Percentiles rank a stretch among this genome's conserved stretches.
Evolutionary conservation across 2,329 filamentous ascomycete genomes (phyloP).

Genomic region (Blastomyces percursus): DNA sequence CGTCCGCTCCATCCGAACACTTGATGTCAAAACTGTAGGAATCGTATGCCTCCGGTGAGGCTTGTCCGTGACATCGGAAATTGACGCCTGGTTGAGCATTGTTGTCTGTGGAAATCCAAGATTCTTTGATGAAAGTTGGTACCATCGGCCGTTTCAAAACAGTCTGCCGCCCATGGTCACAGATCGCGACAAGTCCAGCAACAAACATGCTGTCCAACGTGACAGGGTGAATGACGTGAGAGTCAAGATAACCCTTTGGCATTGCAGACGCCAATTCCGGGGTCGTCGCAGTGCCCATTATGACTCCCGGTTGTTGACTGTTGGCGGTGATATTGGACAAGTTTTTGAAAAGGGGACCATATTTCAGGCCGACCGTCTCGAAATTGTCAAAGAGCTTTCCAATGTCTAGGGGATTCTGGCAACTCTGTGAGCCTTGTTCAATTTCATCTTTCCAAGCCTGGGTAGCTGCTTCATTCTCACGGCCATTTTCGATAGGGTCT

Average conservation of each 20-base stretch:
- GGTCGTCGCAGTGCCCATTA: slow-evolving; percentile 20
- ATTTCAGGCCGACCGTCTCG: slow-evolving; percentile 20
- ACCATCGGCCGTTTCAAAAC: slow-evolving; percentile 19
- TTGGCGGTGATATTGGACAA: slow-evolving; percentile 17
- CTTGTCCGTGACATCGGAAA: slow-evolving; percentile 21
- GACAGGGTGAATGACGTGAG: slow-evolving; percentile 28
- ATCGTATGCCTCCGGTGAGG: slow-evolving; percentile 12
- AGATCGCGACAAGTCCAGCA: slow-evolving; percentile 18
- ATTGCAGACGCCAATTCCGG: slow-evolving; percentile 23
- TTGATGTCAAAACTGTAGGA: slow-evolving; percentile 17
- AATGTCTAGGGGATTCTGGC: slow-evolving; percentile 18
- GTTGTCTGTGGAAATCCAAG: slow-evolving; percentile 24
- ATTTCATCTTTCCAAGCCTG: slow-evolving; percentile 13
- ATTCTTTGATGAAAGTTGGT: slow-evolving; percentile 24
- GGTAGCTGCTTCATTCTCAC: slow-evolving; percentile 16
- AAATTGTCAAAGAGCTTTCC: slow-evolving; percentile 20
- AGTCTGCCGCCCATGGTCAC: slow-evolving; percentile 17
- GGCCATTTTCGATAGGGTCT: slow-evolving; percentile 15
- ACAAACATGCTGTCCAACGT: slow-evolving; percentile 29
- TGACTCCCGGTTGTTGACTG: slow-evolving; percentile 12
- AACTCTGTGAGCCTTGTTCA: slow-evolving; percentile 12
- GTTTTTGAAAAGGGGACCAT: slow-evolving; percentile 25
- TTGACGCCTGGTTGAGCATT: slow-evolving; percentile 13
- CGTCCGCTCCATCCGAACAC: slow-evolving; percentile 12
- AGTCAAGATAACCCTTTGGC: slow-evolving; percentile 24